Conservation (phyloP, 1,139 yeast species). For the Insectozyma bohioensis region DNA sequence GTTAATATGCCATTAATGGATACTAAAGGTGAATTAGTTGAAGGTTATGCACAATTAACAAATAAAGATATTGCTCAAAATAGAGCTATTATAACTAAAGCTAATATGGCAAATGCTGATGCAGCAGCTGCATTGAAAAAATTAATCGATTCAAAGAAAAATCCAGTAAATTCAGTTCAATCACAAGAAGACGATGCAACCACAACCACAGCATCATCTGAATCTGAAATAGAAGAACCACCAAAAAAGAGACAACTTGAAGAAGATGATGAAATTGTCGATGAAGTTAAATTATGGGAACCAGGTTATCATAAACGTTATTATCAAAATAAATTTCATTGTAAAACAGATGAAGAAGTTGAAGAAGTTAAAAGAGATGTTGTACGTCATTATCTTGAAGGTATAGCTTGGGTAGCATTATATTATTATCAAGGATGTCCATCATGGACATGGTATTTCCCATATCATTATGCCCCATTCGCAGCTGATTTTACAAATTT, state of each 20-base stretch:
- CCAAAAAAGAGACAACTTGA: conserved; percentile 19
- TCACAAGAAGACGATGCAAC: conserved; percentile 17
- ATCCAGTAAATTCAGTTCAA: conserved; percentile 36
- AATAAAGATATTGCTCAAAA: conserved; percentile 74
- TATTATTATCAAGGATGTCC: conserved; percentile 98
- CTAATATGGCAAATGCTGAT: conserved; percentile 69
- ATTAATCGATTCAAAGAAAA: conserved; percentile 32
- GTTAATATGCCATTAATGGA: conserved; percentile 77
- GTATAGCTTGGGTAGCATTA: conserved; percentile 90
- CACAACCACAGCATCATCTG: conserved; percentile 19
- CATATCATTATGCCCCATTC: conserved; percentile 97
- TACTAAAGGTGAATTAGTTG: conserved; percentile 66
- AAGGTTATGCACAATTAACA: conserved; percentile 59
- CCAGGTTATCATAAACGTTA: conserved; percentile 86
- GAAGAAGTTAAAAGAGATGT: conserved; percentile 57
- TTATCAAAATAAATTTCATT: conserved; percentile 72
- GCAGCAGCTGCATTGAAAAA: conserved; percentile 69
- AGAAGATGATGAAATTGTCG: conserved; percentile 34
- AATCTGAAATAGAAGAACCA: conserved; percentile 15
- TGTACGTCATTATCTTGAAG: conserved; percentile 80
- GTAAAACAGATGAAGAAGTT: conserved; percentile 54
- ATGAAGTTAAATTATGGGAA: conserved; percentile 73
- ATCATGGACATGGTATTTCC: conserved; percentile 98
- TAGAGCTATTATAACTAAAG: conserved; percentile 65
- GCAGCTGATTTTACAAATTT: conserved; percentile 80